A percentile compares a stretch with the other conserved stretches of the same genome.
Conservation (phyloP, 2,329 filamentous ascomycete species). For the Colletotrichum sp. region DNA sequence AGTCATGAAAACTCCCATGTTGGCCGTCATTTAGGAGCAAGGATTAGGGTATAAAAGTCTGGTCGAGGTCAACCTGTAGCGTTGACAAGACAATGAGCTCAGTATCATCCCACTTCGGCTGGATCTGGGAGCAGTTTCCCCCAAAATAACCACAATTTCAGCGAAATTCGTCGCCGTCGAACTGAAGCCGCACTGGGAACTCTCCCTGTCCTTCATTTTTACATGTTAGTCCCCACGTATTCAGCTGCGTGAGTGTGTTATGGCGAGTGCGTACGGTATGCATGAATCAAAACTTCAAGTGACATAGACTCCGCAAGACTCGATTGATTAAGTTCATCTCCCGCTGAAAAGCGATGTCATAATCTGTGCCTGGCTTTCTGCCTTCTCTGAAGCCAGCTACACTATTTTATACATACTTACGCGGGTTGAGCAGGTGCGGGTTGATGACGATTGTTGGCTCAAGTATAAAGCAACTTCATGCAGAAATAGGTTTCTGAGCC, state of each 20-base stretch:
- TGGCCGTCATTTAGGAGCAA: too few species aligned
- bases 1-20: neutral
- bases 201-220: neutral
- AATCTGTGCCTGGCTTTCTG: neutral
- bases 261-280: neutral
- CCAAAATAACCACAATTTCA: neutral
- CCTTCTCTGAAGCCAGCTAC: rapidly evolving
- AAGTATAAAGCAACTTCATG: rapidly evolving
- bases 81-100: neutral
- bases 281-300: neutral
- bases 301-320: neutral
- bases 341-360: too few species aligned
- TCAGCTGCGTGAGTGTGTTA: neutral
- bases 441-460: neutral
- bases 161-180: too few species aligned
- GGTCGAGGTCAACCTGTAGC: rapidly evolving
- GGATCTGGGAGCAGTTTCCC: neutral
- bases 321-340: neutral
- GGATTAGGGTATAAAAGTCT: neutral
- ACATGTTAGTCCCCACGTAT: neutral
- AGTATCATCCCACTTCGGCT: too few species aligned
- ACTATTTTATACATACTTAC: neutral
- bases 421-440: neutral
- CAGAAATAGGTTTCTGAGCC: neutral
- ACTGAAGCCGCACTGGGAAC: rapidly evolving